Conservation (phyloP, 2,329 filamentous ascomycete species). For the Fusarium sp. region DNA sequence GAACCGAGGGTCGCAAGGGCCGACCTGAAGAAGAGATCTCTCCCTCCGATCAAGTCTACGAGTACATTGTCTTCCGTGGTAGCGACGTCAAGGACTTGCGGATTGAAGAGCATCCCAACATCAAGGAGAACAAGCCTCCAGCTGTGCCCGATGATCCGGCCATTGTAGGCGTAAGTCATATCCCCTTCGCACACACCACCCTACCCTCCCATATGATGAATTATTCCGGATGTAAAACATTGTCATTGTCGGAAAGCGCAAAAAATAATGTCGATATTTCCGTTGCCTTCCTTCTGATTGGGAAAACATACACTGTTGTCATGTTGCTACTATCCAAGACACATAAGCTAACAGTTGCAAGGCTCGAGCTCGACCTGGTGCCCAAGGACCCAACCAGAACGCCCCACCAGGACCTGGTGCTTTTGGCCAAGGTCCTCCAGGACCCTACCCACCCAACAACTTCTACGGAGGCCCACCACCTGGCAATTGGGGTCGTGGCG, state of each 20-base stretch:
- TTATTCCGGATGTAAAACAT: constrained; percentile 95
- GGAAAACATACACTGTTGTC: constrained; percentile 28
- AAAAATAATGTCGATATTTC: constrained; percentile 96
- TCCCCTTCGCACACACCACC: constrained; percentile 6
- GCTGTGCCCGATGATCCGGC: constrained; percentile 93
- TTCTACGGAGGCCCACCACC: constrained; percentile 65
- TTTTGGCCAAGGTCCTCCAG: constrained; percentile 61
- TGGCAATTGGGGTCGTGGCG: constrained; percentile 67
- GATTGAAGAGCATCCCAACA: constrained; percentile 84
- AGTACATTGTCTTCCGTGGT: constrained; percentile 98
- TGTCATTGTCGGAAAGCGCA: constrained; percentile 88
- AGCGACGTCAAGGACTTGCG: constrained; percentile 98
- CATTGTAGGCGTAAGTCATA: constrained; percentile 91
- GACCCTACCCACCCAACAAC: constrained; percentile 60
- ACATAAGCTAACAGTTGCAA: constrained; percentile 48
- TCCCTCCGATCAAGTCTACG: constrained; percentile 89
- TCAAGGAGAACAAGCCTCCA: constrained; percentile 80
- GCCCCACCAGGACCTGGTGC: constrained; percentile 53
- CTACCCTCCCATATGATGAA: constrained; percentile 79
- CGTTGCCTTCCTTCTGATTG: constrained; percentile 99
- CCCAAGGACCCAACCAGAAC: constrained; percentile 51
- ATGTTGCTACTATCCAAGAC: constrained; percentile 45
- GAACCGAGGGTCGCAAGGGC: constrained; percentile 89
- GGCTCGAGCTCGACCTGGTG: constrained; percentile 58
- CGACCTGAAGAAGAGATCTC: constrained; percentile 85